These are phyloP conservation scores for Ophiostoma himal-ulmi DNA, from an alignment of 2,329 filamentous ascomycete species.

Conservation along the genomic window DNA sequence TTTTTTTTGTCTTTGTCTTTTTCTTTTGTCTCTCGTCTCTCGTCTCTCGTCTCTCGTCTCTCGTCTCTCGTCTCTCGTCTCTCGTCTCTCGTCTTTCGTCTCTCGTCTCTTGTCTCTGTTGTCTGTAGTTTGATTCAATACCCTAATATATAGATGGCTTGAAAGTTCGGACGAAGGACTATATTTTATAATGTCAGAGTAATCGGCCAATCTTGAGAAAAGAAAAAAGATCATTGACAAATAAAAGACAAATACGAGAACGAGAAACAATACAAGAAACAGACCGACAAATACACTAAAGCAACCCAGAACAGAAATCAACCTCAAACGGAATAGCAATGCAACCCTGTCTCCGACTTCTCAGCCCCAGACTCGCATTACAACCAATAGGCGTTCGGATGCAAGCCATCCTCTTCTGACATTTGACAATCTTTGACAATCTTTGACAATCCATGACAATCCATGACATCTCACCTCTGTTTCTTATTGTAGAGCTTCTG, in stretches of 20 bases:
- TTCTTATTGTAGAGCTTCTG: neutral
- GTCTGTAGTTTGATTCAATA: too few relatives aligned
- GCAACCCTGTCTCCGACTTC: neutral
- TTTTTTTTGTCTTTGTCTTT: neutral
- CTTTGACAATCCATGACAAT: neutral
- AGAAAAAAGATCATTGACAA: too few relatives aligned
- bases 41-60: too few relatives aligned
- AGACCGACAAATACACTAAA: neutral
- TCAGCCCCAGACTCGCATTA: neutral
- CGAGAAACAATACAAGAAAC: neutral
- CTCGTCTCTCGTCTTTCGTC: too few relatives aligned
- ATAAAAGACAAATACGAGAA: neutral
- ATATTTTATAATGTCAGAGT: too few relatives aligned
- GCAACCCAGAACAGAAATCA: neutral
- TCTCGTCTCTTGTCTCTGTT: too few relatives aligned
- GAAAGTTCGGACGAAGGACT: too few relatives aligned
- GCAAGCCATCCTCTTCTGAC: neutral
- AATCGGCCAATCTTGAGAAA: too few relatives aligned
- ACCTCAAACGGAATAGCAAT: too few relatives aligned
- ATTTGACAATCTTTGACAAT: neutral
- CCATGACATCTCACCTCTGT: neutral
- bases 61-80: too few relatives aligned
- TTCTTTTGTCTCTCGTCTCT: neutral
- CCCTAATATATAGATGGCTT: too few relatives aligned
- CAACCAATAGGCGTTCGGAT: neutral